These are phyloP conservation scores for Prunus dulcis DNA, from an alignment of 306 rosid species.

Conservation along the genomic window DNA sequence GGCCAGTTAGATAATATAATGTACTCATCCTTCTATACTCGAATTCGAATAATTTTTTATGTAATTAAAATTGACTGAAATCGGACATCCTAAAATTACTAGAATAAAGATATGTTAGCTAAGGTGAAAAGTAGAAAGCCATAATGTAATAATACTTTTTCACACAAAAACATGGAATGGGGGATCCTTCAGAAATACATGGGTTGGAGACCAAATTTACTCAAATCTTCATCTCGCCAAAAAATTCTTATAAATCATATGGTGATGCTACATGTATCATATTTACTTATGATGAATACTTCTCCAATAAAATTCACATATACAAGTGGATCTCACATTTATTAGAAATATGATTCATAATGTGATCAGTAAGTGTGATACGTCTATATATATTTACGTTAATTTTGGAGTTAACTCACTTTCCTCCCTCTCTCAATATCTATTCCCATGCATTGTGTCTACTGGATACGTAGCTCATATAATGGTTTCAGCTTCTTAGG, in stretches of 20 bases:
- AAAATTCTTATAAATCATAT: neutral
- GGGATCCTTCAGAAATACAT: constrained; percentile 11
- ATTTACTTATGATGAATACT: neutral
- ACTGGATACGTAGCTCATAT: neutral
- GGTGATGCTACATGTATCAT: neutral
- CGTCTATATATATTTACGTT: too few relatives aligned
- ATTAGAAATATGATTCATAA: too few relatives aligned
- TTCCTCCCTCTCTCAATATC: neutral
- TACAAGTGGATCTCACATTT: neutral
- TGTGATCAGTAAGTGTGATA: neutral
- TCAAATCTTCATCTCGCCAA: neutral
- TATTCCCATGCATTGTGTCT: constrained; percentile 15
- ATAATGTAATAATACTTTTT: neutral
- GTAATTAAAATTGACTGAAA: too few relatives aligned
- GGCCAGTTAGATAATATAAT: too few relatives aligned
- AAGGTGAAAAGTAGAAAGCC: neutral
- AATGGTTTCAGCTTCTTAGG: neutral
- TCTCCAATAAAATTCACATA: neutral
- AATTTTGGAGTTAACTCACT: too few relatives aligned
- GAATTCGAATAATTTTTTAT: too few relatives aligned
- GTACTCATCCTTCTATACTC: too few relatives aligned
- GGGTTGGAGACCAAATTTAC: constrained; percentile 14
- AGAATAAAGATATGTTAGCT: too few relatives aligned
- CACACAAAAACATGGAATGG: constrained; percentile 22
- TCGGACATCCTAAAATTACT: too few relatives aligned